Evolutionary conservation across 2,329 filamentous ascomycete species (phyloP).

Genomic region (Aspergillus terreus): DNA sequence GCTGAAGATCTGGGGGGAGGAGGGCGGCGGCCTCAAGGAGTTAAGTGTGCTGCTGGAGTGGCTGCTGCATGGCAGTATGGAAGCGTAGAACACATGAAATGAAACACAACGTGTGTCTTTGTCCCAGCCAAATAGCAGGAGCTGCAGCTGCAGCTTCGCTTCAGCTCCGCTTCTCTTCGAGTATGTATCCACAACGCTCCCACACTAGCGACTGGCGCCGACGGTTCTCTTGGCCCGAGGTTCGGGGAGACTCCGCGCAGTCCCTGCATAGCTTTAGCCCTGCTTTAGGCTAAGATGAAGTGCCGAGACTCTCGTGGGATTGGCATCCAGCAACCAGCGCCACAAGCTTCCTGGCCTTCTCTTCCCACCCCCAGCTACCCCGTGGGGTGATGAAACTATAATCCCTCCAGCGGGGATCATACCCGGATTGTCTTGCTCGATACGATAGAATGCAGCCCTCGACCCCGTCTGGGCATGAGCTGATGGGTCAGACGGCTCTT

Average conservation of each 20-base stretch:
- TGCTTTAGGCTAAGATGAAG: background rate
- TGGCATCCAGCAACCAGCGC: background rate
- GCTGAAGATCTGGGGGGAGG: constrained; percentile 20
- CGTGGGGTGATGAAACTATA: background rate
- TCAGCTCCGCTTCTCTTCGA: too few relatives aligned
- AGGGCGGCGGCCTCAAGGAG: constrained; percentile 22
- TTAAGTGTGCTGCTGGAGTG: constrained; percentile 19
- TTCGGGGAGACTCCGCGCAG: constrained; percentile 2
- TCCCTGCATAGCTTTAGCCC: background rate
- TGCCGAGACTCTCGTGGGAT: background rate
- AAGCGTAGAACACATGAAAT: background rate
- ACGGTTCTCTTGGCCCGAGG: background rate
- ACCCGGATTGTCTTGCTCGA: background rate
- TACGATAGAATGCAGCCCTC: background rate
- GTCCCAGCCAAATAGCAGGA: too few relatives aligned
- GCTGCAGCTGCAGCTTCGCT: too few relatives aligned
- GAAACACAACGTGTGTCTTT: background rate
- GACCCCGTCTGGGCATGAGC: background rate
- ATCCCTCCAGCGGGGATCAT: constrained; percentile 1
- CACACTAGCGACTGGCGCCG: too few relatives aligned
- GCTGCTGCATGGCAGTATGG: constrained; percentile 18
- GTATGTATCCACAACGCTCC: too few relatives aligned
- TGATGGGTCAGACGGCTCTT: background rate
- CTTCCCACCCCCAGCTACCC: background rate
- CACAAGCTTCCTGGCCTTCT: background rate